Conservation (phyloP, 306 rosid species). For the Crotalaria pallida region DNA sequence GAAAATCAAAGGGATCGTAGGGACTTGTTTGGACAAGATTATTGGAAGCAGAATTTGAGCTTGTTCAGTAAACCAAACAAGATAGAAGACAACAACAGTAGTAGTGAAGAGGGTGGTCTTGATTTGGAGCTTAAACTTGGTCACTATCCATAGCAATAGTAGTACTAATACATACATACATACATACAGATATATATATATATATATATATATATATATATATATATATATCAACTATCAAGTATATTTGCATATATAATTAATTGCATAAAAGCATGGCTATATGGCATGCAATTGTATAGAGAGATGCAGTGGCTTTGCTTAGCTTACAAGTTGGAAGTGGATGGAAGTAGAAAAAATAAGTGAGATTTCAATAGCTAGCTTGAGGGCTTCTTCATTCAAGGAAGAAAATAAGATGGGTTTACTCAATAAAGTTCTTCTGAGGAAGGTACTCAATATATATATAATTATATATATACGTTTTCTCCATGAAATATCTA, state of each 20-base stretch:
- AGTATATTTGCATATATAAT: no score
- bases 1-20: conserved; percentile 25
- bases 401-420: conserved; percentile 2
- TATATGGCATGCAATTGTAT: conserved; percentile 19
- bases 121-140: conserved; percentile 97
- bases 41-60: conserved; percentile 45
- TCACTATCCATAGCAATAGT: conserved; percentile 41
- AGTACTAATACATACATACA: no score
- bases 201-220: not conserved
- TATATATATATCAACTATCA: not conserved
- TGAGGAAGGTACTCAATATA: conserved; percentile 17
- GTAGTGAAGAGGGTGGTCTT: conserved; percentile 41
- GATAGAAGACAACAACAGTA: conserved; percentile 23
- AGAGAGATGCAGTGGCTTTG: no score
- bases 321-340: conserved; percentile 3
- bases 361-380: conserved; percentile 4
- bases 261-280: not conserved
- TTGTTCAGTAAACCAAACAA: conserved; percentile 31
- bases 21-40: conserved; percentile 35
- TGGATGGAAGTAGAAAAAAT: conserved; percentile 4
- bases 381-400: conserved; percentile 3
- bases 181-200: not conserved
- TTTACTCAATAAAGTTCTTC: not conserved
- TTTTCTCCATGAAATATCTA: conserved; percentile 5
- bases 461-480: no score